A percentile compares a stretch with the other conserved stretches of the same genome.
phyloP scores from a whole-genome alignment of 2,329 filamentous ascomycete species.

The Pseudogymnoascus sp. region DNA sequence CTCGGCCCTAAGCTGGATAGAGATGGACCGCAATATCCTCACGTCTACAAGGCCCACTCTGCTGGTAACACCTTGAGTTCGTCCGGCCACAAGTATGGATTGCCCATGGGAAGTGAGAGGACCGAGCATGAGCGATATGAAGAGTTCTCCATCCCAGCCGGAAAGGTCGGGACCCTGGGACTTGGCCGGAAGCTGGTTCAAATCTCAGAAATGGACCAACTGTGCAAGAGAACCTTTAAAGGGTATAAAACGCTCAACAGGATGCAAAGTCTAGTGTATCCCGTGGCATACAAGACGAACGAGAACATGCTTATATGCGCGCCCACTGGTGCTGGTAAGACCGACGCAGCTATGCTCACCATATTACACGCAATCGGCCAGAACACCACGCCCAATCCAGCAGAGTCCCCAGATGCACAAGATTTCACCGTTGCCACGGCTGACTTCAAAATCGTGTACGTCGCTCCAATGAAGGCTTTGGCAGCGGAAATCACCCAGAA shows the following conservation, averaged over 20 bases:
- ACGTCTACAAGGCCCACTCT: conserved; percentile 78
- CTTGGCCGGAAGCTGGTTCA: conserved; percentile 65
- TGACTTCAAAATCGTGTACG: conserved; percentile 97
- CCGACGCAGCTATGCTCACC: conserved; percentile 93
- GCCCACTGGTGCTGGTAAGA: conserved; percentile 95
- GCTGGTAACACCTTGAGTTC: conserved; percentile 79
- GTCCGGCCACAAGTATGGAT: conserved; percentile 70
- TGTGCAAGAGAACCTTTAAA: conserved; percentile 86
- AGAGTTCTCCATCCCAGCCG: conserved; percentile 79
- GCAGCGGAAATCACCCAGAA: conserved; percentile 96
- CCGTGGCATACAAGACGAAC: conserved; percentile 87
- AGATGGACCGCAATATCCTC: conserved; percentile 72
- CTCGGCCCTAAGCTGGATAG: conserved; percentile 64
- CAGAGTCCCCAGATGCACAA: conserved; percentile 60
- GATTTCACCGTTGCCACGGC: conserved; percentile 78
- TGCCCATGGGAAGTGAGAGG: conserved; percentile 68
- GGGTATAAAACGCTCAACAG: conserved; percentile 90
- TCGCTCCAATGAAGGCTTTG: conserved; percentile 97
- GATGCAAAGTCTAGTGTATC: conserved; percentile 96
- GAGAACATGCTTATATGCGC: conserved; percentile 99
- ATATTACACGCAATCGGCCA: conserved; percentile 85
- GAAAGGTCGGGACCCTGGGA: conserved; percentile 65
- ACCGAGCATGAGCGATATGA: conserved; percentile 67
- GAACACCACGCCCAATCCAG: conserved; percentile 71
- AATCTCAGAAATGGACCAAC: conserved; percentile 75